Percentiles rank a stretch among this genome's conserved stretches.
phyloP scores from a whole-genome alignment of 2,329 filamentous ascomycete genomes.

The Cyphellophora europaea region DNA sequence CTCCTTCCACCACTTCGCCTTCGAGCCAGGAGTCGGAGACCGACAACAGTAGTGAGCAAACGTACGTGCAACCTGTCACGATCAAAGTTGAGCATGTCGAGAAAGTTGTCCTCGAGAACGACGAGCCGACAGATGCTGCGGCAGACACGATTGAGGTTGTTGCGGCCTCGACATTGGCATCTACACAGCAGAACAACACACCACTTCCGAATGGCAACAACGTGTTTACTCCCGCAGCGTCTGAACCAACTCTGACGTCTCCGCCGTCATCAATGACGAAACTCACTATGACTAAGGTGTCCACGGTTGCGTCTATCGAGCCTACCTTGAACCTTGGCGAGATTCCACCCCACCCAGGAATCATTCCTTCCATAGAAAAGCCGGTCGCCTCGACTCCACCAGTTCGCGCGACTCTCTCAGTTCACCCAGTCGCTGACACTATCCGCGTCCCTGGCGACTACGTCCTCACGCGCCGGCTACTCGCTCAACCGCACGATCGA shows the following conservation, averaged over 20 bases:
- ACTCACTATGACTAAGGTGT: slow-evolving; percentile 1
- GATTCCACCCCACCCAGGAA: not conserved
- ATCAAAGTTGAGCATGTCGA: slow-evolving; percentile 19
- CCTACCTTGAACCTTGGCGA: not conserved
- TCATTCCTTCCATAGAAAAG: slow-evolving; percentile 18
- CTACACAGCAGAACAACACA: not conserved
- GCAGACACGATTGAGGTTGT: not conserved
- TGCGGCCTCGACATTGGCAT: not conserved
- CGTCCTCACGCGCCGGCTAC: slow-evolving; percentile 65
- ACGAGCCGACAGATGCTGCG: slow-evolving; percentile 3
- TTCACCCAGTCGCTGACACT: slow-evolving; percentile 21
- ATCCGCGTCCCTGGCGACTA: slow-evolving; percentile 66
- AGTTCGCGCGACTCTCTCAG: slow-evolving; percentile 10
- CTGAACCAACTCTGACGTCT: not conserved
- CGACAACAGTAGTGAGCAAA: slow-evolving; percentile 2
- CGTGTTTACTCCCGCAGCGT: not conserved
- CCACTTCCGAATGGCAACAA: not conserved
- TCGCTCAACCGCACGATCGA: slow-evolving; percentile 64
- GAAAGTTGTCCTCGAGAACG: slow-evolving; percentile 14
- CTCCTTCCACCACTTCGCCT: slow-evolving; percentile 15
- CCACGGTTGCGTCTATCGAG: slow-evolving; percentile 1
- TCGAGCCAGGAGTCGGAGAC: slow-evolving; percentile 11
- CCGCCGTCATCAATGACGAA: not conserved
- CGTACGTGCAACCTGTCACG: slow-evolving; percentile 6
- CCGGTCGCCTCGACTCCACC: slow-evolving; percentile 8